Evolutionary conservation across 305 asterid genomes (phyloP).

Genomic region (Striga hermonthica): DNA sequence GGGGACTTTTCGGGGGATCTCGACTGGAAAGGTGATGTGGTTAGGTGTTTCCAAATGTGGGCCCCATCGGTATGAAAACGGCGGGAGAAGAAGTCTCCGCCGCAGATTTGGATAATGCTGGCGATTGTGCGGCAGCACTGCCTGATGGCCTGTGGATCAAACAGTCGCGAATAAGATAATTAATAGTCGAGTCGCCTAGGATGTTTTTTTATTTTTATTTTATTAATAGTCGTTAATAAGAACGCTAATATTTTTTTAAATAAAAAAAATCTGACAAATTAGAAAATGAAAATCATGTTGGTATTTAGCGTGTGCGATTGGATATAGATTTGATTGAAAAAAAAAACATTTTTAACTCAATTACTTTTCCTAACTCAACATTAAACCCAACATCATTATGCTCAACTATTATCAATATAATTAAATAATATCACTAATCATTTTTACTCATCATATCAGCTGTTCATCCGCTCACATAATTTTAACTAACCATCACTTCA

Average conservation of each 20-base stretch:
- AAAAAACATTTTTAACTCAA: too few relatives aligned
- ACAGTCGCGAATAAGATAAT: background rate
- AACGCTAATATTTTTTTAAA: background rate
- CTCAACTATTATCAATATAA: too few relatives aligned
- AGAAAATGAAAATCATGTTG: too few relatives aligned
- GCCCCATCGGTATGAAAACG: slow-evolving; percentile 75
- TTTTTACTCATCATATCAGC: too few relatives aligned
- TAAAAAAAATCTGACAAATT: background rate
- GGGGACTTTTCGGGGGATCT: slow-evolving; percentile 39
- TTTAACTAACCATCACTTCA: too few relatives aligned
- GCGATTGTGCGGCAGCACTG: slow-evolving; percentile 62
- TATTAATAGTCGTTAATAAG: background rate
- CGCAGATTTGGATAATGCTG: slow-evolving; percentile 64
- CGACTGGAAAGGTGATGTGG: slow-evolving; percentile 75
- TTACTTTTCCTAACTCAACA: too few relatives aligned
- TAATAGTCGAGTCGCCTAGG: background rate
- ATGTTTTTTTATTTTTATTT: background rate
- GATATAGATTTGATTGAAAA: too few relatives aligned
- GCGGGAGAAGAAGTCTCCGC: slow-evolving; percentile 95
- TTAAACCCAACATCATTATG: too few relatives aligned
- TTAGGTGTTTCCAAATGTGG: slow-evolving; percentile 82
- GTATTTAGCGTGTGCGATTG: too few relatives aligned
- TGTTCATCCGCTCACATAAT: too few relatives aligned
- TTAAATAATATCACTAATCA: too few relatives aligned
- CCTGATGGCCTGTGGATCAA: slow-evolving; percentile 54